These are phyloP conservation scores for Arachis hypogaea DNA, from an alignment of 306 rosid genomes.

Conservation along the genomic window DNA sequence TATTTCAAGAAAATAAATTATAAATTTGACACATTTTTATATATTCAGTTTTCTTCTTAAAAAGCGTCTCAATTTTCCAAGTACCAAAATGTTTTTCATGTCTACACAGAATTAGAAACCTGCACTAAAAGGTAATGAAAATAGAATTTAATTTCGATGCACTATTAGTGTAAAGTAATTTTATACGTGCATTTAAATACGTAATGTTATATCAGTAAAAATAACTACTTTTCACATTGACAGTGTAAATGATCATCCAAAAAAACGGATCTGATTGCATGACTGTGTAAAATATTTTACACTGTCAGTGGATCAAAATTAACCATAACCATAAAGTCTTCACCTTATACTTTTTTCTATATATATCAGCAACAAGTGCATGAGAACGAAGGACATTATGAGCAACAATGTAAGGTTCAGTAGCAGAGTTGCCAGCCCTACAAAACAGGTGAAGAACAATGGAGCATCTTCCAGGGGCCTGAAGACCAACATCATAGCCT, in stretches of 20 bases:
- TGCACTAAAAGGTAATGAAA: too few species aligned
- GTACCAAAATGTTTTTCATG: background rate
- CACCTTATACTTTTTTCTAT: conserved; percentile 77
- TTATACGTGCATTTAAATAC: too few species aligned
- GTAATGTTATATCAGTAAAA: too few species aligned
- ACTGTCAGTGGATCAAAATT: too few species aligned
- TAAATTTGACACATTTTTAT: background rate
- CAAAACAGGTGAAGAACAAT: conserved; percentile 63
- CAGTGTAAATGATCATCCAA: too few species aligned
- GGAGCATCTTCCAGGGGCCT: conserved; percentile 94
- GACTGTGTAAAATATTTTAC: background rate
- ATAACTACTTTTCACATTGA: too few species aligned
- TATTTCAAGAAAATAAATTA: too few species aligned
- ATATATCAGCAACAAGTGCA: conserved; percentile 61
- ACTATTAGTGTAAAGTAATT: too few species aligned
- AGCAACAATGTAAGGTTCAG: conserved; percentile 88
- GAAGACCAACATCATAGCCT: conserved; percentile 86
- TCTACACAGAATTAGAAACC: background rate
- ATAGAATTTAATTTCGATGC: too few species aligned
- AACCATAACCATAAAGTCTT: background rate
- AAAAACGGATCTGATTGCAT: too few species aligned
- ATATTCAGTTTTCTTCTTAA: background rate
- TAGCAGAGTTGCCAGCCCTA: conserved; percentile 75
- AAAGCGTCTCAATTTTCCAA: background rate
- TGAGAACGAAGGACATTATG: conserved; percentile 82